Evolutionary conservation across 2,329 filamentous ascomycete genomes (phyloP).

Genomic region (Trichoderma lentiforme): DNA sequence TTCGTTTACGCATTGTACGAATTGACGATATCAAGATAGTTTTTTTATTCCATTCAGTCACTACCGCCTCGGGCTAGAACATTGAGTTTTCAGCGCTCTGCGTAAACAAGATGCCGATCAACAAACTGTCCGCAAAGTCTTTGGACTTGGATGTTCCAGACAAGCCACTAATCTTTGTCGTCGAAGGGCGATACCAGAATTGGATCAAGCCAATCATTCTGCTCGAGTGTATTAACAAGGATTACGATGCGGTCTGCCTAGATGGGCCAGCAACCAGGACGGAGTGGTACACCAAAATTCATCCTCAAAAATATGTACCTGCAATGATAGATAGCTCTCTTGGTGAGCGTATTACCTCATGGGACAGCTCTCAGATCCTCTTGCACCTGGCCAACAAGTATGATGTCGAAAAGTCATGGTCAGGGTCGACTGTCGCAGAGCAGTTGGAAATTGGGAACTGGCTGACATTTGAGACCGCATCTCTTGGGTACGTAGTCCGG

Average conservation of each 20-base stretch:
- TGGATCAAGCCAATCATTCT: constrained; percentile 18
- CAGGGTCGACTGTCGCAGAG: neutral
- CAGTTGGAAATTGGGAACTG: constrained; percentile 12
- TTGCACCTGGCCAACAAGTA: constrained; percentile 5
- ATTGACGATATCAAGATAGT: neutral
- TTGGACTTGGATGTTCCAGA: constrained; percentile 9
- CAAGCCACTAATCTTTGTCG: constrained; percentile 16
- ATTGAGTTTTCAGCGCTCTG: neutral
- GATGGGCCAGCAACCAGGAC: constrained; percentile 10
- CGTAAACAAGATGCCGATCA: constrained; percentile 5
- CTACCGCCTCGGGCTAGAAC: neutral
- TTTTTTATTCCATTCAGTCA: too few species aligned
- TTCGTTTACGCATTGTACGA: neutral
- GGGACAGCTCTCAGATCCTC: constrained; percentile 18
- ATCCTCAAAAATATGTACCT: constrained; percentile 18
- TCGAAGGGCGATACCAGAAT: constrained; percentile 14
- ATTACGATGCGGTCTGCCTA: constrained; percentile 8
- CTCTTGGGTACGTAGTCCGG: constrained; percentile 1
- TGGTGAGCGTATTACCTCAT: constrained; percentile 4
- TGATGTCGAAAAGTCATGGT: constrained; percentile 1
- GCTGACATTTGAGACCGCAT: constrained; percentile 17
- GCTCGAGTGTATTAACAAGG: neutral
- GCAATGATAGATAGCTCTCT: constrained; percentile 12
- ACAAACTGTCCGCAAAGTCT: neutral
- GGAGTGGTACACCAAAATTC: constrained; percentile 12